Evolutionary conservation across 805 yeast genomes (phyloP).

Genomic region (Hanseniaspora jakobsenii): DNA sequence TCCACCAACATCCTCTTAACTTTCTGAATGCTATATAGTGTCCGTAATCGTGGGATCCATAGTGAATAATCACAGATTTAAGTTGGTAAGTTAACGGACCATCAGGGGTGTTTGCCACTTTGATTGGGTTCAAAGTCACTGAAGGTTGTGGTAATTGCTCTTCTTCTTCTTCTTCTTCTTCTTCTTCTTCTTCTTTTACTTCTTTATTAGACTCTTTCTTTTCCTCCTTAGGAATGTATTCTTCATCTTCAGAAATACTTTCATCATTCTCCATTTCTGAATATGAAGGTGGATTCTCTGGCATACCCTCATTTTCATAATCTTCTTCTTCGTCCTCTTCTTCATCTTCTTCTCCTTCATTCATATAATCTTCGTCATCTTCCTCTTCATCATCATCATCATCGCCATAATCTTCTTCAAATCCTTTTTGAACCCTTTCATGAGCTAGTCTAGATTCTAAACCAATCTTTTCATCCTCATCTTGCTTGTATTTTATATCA

Average conservation of each 20-base stretch:
- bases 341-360: conserved; percentile 26
- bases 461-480: conserved; percentile 26
- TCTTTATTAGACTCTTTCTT: no score
- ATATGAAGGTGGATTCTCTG: conserved; percentile 14
- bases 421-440: conserved; percentile 25
- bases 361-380: conserved; percentile 16
- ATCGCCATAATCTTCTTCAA: conserved; percentile 27
- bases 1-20: conserved; percentile 83
- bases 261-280: conserved; percentile 8
- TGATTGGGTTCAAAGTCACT: conserved; percentile 14
- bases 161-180: conserved; percentile 17
- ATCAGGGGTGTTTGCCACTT: conserved; percentile 24
- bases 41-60: conserved; percentile 95
- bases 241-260: conserved; percentile 16
- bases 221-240: conserved; percentile 12
- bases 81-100: conserved; percentile 51
- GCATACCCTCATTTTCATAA: conserved; percentile 12
- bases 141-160: conserved; percentile 16
- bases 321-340: conserved; percentile 27
- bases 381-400: conserved; percentile 27
- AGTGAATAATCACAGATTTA: conserved; percentile 81
- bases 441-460: conserved; percentile 17
- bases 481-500: conserved; percentile 20
- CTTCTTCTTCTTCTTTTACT: conserved; percentile 16
- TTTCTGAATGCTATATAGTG: conserved; percentile 85